These are phyloP conservation scores for Thielaviopsis musarum DNA, from an alignment of 2,329 filamentous ascomycete genomes.

Conservation along the genomic window DNA sequence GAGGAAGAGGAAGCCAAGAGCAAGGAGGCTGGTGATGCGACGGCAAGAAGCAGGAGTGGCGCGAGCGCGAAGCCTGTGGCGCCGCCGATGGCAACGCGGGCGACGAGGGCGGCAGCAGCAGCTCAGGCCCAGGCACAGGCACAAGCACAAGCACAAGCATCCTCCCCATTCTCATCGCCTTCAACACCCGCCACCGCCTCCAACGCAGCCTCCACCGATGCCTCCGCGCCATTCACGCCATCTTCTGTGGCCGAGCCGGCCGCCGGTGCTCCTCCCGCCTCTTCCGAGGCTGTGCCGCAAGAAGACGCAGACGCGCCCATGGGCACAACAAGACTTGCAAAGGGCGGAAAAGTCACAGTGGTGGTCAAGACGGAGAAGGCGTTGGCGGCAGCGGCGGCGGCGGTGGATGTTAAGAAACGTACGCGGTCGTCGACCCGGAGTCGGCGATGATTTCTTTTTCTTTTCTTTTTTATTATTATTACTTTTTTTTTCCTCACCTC, in stretches of 20 bases:
- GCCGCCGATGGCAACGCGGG: neutral
- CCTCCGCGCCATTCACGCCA: neutral
- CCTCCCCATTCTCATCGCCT: too few relatives aligned
- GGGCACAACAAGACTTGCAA: neutral
- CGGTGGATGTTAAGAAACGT: conserved; percentile 13
- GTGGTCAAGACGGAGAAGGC: conserved; percentile 4
- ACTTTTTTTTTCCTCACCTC: too few relatives aligned
- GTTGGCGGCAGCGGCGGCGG: neutral
- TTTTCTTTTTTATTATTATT: neutral
- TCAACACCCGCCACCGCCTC: too few relatives aligned
- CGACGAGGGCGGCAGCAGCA: neutral
- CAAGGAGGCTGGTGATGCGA: too few relatives aligned
- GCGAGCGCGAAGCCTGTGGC: neutral
- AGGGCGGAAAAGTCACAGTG: neutral
- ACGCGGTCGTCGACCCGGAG: conserved; percentile 14
- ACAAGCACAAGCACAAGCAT: too few relatives aligned
- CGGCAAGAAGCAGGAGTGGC: neutral
- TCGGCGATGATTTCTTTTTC: conserved; percentile 6
- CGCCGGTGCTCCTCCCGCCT: neutral
- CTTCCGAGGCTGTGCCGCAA: neutral
- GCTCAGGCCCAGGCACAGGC: neutral
- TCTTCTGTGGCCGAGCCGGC: neutral
- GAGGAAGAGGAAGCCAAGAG: neutral
- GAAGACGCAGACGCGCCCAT: neutral
- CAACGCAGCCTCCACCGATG: neutral